phyloP scores from a whole-genome alignment of 2,329 filamentous ascomycete genomes.

The Phialophora macrospora region DNA sequence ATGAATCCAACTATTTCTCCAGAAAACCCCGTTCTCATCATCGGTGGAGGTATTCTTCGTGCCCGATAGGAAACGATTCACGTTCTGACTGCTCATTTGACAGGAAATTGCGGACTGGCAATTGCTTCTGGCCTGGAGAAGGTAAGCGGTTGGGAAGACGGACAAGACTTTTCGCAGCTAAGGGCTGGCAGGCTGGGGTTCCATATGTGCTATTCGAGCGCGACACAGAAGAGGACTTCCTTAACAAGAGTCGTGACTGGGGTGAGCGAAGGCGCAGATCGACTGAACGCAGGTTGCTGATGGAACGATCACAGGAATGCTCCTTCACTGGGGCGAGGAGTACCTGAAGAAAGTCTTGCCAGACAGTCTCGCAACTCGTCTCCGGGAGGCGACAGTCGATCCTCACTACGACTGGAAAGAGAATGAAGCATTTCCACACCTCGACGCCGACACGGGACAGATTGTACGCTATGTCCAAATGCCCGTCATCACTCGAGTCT shows the following conservation, averaged over 20 bases:
- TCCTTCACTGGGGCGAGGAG: conserved; percentile 18
- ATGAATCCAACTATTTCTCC: not conserved
- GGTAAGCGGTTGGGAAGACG: not conserved
- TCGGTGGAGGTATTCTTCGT: conserved; percentile 1
- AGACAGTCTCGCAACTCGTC: not conserved
- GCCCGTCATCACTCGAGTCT: conserved; percentile 10
- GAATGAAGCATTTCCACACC: conserved; percentile 11
- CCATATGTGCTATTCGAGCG: conserved; percentile 14
- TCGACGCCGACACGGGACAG: conserved; percentile 19
- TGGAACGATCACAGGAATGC: conserved; percentile 7
- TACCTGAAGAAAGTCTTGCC: conserved; percentile 15
- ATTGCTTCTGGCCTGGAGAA: conserved; percentile 16
- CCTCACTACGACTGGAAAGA: conserved; percentile 9
- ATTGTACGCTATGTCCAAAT: conserved; percentile 9
- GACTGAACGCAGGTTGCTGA: not conserved
- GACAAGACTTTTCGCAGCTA: not conserved
- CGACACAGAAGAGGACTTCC: conserved; percentile 8
- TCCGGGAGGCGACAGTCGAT: conserved; percentile 14
- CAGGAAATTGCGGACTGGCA: conserved; percentile 13
- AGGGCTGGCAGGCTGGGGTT: conserved; percentile 3
- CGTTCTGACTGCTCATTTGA: conserved; percentile 1
- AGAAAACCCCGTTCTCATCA: conserved; percentile 6
- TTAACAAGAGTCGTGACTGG: conserved; percentile 14
- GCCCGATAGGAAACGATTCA: not conserved
- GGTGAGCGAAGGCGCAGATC: not conserved